A percentile compares a stretch with the other conserved stretches of the same genome.
Conservation (phyloP, 2,329 filamentous ascomycete genomes). For the Trichoderma sp. region DNA sequence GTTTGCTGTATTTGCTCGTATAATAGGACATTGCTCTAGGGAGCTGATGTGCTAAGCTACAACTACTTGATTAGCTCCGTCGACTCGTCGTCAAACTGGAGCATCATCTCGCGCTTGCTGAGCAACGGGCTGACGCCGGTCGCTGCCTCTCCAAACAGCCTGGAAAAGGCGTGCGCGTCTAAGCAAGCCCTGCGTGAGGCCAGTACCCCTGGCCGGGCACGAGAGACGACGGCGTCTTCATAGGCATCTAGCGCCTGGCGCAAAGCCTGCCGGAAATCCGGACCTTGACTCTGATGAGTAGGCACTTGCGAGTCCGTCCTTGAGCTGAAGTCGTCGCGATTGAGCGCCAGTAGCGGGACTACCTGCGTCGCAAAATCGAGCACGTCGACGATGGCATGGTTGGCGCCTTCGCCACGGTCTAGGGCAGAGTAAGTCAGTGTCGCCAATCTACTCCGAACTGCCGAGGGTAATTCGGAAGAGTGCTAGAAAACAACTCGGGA, state of each 20-base stretch:
- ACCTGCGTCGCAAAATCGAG: conserved; percentile 41
- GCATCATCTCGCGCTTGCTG: conserved; percentile 36
- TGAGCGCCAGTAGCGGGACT: conserved; percentile 22
- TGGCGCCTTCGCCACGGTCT: conserved; percentile 58
- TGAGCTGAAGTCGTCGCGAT: conserved; percentile 5
- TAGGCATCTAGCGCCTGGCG: conserved; percentile 38
- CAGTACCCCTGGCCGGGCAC: conserved; percentile 46
- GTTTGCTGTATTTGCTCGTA: background rate
- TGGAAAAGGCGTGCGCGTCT: conserved; percentile 51
- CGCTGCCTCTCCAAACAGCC: conserved; percentile 30
- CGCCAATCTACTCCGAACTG: background rate
- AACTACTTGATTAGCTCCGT: background rate
- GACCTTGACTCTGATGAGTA: background rate
- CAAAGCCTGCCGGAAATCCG: conserved; percentile 16
- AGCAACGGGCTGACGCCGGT: conserved; percentile 35
- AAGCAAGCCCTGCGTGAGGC: conserved; percentile 51
- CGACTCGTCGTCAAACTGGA: conserved; percentile 32
- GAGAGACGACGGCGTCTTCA: conserved; percentile 42
- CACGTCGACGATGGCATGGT: conserved; percentile 54
- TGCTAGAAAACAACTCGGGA: background rate
- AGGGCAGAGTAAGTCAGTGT: background rate
- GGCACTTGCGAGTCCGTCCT: background rate
- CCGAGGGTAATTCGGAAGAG: background rate
- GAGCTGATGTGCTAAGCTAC: background rate
- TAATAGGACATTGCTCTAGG: background rate